Conservation (phyloP, 2,329 filamentous ascomycete genomes). For the Ophiostoma perfectum region DNA sequence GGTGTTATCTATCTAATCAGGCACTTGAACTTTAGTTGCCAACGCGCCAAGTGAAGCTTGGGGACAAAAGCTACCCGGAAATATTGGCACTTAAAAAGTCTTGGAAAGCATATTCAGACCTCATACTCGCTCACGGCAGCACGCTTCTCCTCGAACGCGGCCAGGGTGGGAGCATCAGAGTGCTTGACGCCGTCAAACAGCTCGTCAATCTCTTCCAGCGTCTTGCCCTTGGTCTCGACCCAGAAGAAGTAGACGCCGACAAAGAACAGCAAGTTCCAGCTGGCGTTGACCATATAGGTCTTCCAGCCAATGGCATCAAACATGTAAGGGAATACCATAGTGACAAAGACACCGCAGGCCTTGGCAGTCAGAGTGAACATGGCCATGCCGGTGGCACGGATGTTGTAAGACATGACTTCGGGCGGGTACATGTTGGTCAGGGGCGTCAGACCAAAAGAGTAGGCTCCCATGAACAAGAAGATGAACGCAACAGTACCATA, state of each 20-base stretch:
- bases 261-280: constrained; percentile 27
- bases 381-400: constrained; percentile 27
- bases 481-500: constrained; percentile 30
- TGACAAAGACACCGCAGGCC: constrained; percentile 27
- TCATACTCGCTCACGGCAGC: constrained; percentile 13
- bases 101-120: constrained; percentile 10
- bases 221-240: constrained; percentile 35
- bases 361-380: constrained; percentile 26
- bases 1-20: neutral
- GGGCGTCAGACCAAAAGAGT: constrained; percentile 28
- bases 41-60: neutral
- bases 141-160: constrained; percentile 5
- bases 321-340: constrained; percentile 28
- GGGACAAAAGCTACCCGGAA: neutral
- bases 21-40: neutral
- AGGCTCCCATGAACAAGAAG: constrained; percentile 28
- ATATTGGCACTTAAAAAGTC: neutral
- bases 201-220: constrained; percentile 29
- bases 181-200: constrained; percentile 15
- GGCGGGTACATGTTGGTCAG: constrained; percentile 27
- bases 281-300: constrained; percentile 29
- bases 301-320: constrained; percentile 26
- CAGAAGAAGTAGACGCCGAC: constrained; percentile 29
- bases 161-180: constrained; percentile 32
- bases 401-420: constrained; percentile 27